A percentile compares a stretch with the other conserved stretches of the same genome.
phyloP scores from a whole-genome alignment of 208 protist genomes.

The Acanthamoeba culbertsoni region DNA sequence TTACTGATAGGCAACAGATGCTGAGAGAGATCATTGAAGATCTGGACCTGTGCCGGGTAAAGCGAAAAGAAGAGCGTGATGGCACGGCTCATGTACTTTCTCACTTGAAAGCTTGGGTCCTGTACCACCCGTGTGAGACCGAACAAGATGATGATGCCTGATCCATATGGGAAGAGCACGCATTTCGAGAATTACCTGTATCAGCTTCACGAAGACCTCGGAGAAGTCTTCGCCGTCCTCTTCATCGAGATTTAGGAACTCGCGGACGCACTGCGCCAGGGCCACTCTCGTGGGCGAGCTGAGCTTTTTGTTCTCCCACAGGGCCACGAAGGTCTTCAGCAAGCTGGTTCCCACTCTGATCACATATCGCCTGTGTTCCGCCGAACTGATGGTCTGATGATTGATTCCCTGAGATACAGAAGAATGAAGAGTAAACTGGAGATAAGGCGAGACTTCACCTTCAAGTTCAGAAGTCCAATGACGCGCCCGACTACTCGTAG shows the following conservation, averaged over 20 bases:
- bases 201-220: not conserved
- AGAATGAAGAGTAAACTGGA: not conserved
- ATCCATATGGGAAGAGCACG: not conserved
- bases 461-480: not conserved
- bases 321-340: constrained; percentile 2
- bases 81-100: constrained; percentile 52
- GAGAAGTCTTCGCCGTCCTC: constrained; percentile 1
- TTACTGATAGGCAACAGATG: constrained; percentile 41
- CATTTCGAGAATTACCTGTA: not conserved
- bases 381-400: not conserved
- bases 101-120: constrained; percentile 32
- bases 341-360: not conserved
- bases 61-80: constrained; percentile 53
- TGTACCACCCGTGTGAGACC: not conserved
- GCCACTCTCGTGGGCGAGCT: not conserved
- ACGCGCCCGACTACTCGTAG: not conserved
- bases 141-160: too few species aligned
- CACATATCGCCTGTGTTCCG: not conserved
- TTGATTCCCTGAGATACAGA: not conserved
- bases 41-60: not conserved
- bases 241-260: constrained; percentile 11
- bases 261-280: not conserved
- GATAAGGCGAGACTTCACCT: not conserved
- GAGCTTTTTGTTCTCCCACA: not conserved
- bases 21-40: not conserved